Percentiles rank a stretch among this genome's conserved stretches.
Conservation (phyloP, 306 rosid species). For the Canavalia gladiata region DNA sequence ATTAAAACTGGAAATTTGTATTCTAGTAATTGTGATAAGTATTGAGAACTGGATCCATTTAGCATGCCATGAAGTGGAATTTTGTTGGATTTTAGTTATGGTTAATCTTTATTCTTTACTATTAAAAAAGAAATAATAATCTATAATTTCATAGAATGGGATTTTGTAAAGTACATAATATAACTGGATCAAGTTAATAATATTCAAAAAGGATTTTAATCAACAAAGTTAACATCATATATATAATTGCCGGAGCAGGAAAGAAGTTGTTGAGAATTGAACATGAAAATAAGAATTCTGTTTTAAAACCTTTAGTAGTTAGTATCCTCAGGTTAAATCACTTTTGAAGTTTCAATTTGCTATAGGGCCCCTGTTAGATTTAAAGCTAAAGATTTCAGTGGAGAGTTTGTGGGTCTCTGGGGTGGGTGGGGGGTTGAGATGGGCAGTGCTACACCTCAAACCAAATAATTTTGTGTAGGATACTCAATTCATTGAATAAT, state of each 20-base stretch:
- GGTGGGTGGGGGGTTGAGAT: background rate
- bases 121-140: background rate
- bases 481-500: background rate
- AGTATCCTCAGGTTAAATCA: background rate
- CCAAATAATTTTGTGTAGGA: background rate
- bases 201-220: background rate
- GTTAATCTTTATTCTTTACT: background rate
- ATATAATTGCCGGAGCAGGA: background rate
- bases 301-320: background rate
- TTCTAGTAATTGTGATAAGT: background rate
- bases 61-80: background rate
- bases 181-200: constrained; percentile 9
- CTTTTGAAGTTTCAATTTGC: background rate
- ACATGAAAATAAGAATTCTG: background rate
- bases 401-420: background rate
- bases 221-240: background rate
- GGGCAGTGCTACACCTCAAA: background rate
- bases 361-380: background rate
- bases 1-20: background rate
- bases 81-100: background rate
- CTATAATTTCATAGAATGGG: background rate
- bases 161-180: background rate
- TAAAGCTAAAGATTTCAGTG: background rate
- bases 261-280: background rate
- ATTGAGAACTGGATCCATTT: constrained; percentile 13